A percentile compares a stretch with the other conserved stretches of the same genome.
phyloP scores from a whole-genome alignment of 257 asterid genomes.

The Datura wrightii region DNA sequence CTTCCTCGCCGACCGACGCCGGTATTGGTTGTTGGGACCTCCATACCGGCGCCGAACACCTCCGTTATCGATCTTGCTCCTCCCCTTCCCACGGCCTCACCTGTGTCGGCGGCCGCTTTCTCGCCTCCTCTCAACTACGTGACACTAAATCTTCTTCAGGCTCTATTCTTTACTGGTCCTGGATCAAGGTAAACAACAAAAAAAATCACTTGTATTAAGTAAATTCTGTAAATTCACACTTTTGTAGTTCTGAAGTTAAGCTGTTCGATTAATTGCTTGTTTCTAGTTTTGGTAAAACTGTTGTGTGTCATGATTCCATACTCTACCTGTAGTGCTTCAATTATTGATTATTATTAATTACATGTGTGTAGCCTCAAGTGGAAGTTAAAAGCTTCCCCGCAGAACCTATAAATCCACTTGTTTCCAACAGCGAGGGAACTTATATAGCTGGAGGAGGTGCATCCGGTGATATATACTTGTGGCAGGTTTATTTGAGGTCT shows the following conservation, averaged over 20 bases:
- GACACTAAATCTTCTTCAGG: slow-evolving; percentile 70
- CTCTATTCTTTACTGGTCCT: slow-evolving; percentile 79
- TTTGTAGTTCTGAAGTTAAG: neutral
- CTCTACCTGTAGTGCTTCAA: neutral
- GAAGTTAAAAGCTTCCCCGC: slow-evolving; percentile 87
- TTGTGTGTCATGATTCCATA: neutral
- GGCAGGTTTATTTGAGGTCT: slow-evolving; percentile 72
- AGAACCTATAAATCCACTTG: slow-evolving; percentile 71
- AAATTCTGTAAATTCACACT: neutral
- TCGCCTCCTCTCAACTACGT: slow-evolving; percentile 83
- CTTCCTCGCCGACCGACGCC: slow-evolving; percentile 84
- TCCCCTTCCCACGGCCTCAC: slow-evolving; percentile 79
- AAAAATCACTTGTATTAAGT: neutral
- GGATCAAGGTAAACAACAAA: slow-evolving; percentile 68
- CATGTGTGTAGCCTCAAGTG: slow-evolving; percentile 68
- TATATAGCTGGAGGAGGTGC: slow-evolving; percentile 84
- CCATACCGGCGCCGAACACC: slow-evolving; percentile 70
- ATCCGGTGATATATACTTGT: slow-evolving; percentile 78
- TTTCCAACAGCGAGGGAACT: slow-evolving; percentile 72
- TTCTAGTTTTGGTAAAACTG: neutral
- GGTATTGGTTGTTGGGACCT: slow-evolving; percentile 96
- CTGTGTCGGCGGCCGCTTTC: slow-evolving; percentile 70
- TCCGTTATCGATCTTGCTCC: slow-evolving; percentile 72
- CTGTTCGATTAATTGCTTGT: slow-evolving; percentile 42
- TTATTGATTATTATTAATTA: slow-evolving; percentile 5